phyloP scores from a whole-genome alignment of 2,329 filamentous ascomycete genomes.

The Penicillium sp. region DNA sequence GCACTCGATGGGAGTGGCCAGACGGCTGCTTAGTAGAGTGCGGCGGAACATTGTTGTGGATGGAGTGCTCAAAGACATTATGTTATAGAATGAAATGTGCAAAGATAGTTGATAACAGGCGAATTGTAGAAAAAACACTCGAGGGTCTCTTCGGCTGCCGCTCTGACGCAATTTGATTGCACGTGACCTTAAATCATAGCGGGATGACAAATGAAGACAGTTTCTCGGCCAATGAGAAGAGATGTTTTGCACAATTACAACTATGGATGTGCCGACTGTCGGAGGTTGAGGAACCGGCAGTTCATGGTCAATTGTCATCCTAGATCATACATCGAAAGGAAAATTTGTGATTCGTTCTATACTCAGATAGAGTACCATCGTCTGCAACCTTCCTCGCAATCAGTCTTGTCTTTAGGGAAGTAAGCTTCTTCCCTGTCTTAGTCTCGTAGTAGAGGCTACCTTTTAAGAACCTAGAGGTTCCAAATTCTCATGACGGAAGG shows the following conservation, averaged over 20 bases:
- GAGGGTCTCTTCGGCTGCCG: conserved; percentile 5
- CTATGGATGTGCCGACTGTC: conserved; percentile 14
- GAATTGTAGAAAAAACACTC: conserved; percentile 2
- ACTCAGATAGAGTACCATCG: background rate
- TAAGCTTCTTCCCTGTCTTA: background rate
- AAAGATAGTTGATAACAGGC: background rate
- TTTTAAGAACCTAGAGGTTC: background rate
- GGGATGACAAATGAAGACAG: conserved; percentile 30
- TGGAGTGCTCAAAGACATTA: conserved; percentile 34
- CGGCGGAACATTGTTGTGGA: conserved; percentile 35
- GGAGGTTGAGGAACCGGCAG: conserved; percentile 4
- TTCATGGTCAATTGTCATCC: background rate
- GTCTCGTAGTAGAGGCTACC: background rate
- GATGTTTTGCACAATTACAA: conserved; percentile 17
- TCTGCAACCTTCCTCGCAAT: background rate
- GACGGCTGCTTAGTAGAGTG: conserved; percentile 26
- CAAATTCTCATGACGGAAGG: too few relatives aligned
- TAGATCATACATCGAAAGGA: background rate
- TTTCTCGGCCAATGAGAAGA: conserved; percentile 22
- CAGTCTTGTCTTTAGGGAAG: background rate
- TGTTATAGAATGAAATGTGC: conserved; percentile 4
- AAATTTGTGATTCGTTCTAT: too few relatives aligned
- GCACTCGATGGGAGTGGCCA: conserved; percentile 26
- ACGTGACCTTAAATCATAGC: conserved; percentile 22
- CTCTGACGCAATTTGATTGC: conserved; percentile 35